Evolutionary conservation across 2,329 filamentous ascomycete genomes (phyloP).

Genomic region (Moelleriella libera): DNA sequence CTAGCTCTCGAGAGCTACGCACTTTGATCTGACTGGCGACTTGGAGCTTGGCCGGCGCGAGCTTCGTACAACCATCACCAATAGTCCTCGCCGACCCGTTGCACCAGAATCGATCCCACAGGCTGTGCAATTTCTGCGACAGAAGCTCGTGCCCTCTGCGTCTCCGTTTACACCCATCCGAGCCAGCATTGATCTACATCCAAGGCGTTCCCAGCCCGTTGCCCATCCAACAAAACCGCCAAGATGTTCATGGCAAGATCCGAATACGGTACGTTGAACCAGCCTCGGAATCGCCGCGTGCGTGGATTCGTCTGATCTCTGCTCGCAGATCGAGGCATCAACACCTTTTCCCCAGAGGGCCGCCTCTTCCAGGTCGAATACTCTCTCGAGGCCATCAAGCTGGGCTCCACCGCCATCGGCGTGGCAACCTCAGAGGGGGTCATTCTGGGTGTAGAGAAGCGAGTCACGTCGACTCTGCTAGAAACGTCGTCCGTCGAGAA

Average conservation of each 20-base stretch:
- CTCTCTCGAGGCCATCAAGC: slow-evolving; percentile 99
- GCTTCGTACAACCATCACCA: no score
- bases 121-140: no score
- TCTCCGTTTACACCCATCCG: no score
- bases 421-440: slow-evolving; percentile 92
- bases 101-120: no score
- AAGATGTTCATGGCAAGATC: slow-evolving; percentile 99
- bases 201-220: background rate
- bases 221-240: slow-evolving; percentile 24
- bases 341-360: slow-evolving; percentile 99
- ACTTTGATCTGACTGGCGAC: no score
- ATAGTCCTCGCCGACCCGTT: no score
- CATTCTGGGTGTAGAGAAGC: slow-evolving; percentile 96
- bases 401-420: slow-evolving; percentile 94
- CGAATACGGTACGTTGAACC: slow-evolving; percentile 74
- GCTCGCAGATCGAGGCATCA: slow-evolving; percentile 80
- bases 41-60: no score
- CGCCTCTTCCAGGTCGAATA: slow-evolving; percentile 99
- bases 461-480: slow-evolving; percentile 91
- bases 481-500: slow-evolving; percentile 98
- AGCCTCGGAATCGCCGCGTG: background rate
- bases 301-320: slow-evolving; percentile 3
- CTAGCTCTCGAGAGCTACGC: no score
- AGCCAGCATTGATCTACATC: slow-evolving; percentile 13
- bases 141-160: no score